Base-by-base conservation (phyloP, 495 filamentous ascomycete species). In the Aspergillus cristatus region DNA sequence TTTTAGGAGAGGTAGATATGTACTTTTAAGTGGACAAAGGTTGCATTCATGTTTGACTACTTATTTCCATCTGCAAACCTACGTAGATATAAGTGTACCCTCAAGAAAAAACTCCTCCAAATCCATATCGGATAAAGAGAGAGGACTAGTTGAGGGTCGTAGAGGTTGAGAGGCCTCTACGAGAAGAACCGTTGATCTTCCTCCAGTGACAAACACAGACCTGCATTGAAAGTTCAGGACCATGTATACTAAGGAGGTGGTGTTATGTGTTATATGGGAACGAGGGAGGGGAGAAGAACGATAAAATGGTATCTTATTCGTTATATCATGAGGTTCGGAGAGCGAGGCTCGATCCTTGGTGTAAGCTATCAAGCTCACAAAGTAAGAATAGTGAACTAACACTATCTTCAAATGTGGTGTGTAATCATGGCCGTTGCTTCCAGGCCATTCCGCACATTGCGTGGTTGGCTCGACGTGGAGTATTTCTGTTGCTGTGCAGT, bases 181-280 rank as follows among this genome's bases (percentile, higher is more conserved):
- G 50, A 41, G 48, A 46, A 32, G 54, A 46, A 45, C 53, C 50
- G 34, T 68, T 45, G 42, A 57, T 70, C 52, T 71, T 30, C 67
- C 66, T 70, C 66, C 51, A 46, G 41, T 70, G 66, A 72, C 64
- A 67, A 72, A 70, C 64, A 70, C 55, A 67, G 55, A 47, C 65
- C 55, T 57, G 68, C 63, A 70, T 60, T 53, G 62, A 49, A 37
- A 35, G 57, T 61, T 14, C 60, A 55, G 56, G 62, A 61, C 62
- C 59, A 62, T 65, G 66, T 61, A 72, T 72, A 69, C 60, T 70
- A 57, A 62, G 60, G 65, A 69, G 62, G 67, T 36, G 15, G 14
- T 32, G 14, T 34, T 40, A 42, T 34, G 22, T 28, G 35, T 25
- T 12, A 14, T 14, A 38, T 20, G 26, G 18, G 17, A 36, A 20